phyloP scores from a whole-genome alignment of 768 basidiomycete species.

The Lentinula raphanica region DNA sequence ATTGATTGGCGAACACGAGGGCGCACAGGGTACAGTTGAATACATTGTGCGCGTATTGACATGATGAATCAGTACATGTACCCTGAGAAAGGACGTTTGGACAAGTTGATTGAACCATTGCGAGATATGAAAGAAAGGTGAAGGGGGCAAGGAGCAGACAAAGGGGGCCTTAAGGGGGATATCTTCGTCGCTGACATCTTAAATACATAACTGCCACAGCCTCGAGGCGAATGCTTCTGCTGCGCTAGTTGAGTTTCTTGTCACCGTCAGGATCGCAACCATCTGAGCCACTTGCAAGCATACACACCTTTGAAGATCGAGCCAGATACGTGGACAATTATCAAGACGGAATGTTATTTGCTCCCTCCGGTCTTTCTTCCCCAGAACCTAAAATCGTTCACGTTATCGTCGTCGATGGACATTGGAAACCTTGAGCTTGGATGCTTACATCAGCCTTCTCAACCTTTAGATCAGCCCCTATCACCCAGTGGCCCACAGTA shows the following conservation, averaged over 20 bases:
- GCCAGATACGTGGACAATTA: too few species aligned
- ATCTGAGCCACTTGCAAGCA: neutral
- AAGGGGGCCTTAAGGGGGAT: neutral
- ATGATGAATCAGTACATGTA: conserved; percentile 11
- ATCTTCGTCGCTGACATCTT: neutral
- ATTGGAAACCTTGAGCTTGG: too few species aligned
- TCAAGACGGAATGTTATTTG: too few species aligned
- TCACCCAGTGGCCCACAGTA: too few species aligned
- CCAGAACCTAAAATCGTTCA: too few species aligned
- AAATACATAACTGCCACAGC: too few species aligned
- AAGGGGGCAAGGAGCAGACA: neutral
- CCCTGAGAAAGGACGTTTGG: conserved; percentile 12
- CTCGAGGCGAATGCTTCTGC: neutral
- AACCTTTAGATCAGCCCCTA: too few species aligned
- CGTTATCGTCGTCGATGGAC: too few species aligned
- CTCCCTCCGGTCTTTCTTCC: too few species aligned
- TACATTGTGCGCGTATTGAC: conserved; percentile 16
- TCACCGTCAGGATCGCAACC: too few species aligned
- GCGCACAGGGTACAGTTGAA: conserved; percentile 17
- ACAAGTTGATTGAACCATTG: conserved; percentile 8
- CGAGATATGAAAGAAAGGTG: neutral
- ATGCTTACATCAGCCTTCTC: too few species aligned
- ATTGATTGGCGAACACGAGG: conserved; percentile 11
- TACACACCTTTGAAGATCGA: neutral
- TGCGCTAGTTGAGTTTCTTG: neutral